A percentile compares a stretch with the other conserved stretches of the same genome.
phyloP scores from a whole-genome alignment of 768 basidiomycete genomes.

The Leucosporidium scottii region DNA sequence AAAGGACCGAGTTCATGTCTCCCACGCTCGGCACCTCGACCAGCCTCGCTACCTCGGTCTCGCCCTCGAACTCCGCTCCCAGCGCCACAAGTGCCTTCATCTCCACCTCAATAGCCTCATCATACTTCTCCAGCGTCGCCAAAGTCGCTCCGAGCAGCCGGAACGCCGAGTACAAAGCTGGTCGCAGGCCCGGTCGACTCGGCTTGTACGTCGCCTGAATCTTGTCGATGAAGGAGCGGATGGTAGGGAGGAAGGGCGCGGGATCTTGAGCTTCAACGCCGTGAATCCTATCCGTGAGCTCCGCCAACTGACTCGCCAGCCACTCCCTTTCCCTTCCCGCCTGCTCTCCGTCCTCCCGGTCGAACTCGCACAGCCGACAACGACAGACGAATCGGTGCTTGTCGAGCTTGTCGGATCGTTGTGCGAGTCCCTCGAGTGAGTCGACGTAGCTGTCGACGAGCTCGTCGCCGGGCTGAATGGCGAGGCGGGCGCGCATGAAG shows the following conservation, averaged over 20 bases:
- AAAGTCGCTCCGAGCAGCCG: constrained; percentile 35
- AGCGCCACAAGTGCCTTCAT: constrained; percentile 4
- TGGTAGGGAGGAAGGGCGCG: background rate
- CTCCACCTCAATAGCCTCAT: constrained; percentile 8
- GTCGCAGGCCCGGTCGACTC: background rate
- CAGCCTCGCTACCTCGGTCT: constrained; percentile 3
- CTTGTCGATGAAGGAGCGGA: background rate
- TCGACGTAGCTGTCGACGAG: constrained; percentile 69
- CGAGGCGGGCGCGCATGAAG: constrained; percentile 59
- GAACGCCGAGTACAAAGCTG: constrained; percentile 12
- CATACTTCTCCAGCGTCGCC: constrained; percentile 19
- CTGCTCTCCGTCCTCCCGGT: constrained; percentile 42
- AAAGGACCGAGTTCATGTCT: constrained; percentile 18
- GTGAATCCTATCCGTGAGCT: background rate
- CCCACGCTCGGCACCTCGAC: constrained; percentile 19
- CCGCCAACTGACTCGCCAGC: background rate
- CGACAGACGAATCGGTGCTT: constrained; percentile 48
- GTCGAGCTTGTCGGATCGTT: constrained; percentile 40
- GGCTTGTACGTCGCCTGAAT: background rate
- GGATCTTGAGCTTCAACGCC: background rate
- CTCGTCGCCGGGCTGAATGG: constrained; percentile 66
- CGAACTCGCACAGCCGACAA: constrained; percentile 62
- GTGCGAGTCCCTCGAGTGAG: constrained; percentile 44
- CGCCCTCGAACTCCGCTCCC: constrained; percentile 7
- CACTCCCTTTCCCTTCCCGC: background rate